Evolutionary conservation across 371 early-diverging fungal genomes (phyloP).

Genomic region (Syncephalastrum contaminatum): DNA sequence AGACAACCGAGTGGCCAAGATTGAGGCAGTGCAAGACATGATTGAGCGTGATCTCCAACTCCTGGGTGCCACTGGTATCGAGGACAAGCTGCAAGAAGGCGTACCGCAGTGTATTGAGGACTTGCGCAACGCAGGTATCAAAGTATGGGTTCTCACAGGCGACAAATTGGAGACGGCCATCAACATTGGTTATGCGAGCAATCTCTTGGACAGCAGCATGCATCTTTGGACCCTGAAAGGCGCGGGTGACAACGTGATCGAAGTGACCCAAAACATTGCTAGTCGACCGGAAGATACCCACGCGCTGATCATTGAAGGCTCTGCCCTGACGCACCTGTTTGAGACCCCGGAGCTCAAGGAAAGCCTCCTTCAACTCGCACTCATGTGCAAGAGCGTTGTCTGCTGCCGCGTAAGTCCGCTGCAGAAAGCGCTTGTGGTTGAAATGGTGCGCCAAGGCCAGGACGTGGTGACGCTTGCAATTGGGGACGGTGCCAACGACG

Average conservation of each 20-base stretch:
- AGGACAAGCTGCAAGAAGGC: constrained; percentile 97
- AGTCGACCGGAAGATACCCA: constrained; percentile 25
- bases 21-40: constrained; percentile 71
- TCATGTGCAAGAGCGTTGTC: constrained; percentile 84
- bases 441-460: constrained; percentile 79
- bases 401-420: constrained; percentile 95
- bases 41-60: constrained; percentile 81
- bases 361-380: constrained; percentile 73
- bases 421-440: constrained; percentile 97
- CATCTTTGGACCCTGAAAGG: constrained; percentile 72
- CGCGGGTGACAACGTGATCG: constrained; percentile 26
- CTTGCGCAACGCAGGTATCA: constrained; percentile 89
- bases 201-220: constrained; percentile 74
- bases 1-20: constrained; percentile 73
- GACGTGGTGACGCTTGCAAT: constrained; percentile 85
- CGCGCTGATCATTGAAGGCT: constrained; percentile 91
- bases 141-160: constrained; percentile 99
- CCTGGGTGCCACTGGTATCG: constrained; percentile 96
- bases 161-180: constrained; percentile 99
- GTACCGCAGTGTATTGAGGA: constrained; percentile 91
- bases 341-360: constrained; percentile 58
- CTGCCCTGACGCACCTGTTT: constrained; percentile 78
- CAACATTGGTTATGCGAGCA: constrained; percentile 92
- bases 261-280: constrained; percentile 4
- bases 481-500: constrained; percentile 96